Base-by-base conservation (phyloP, 176 grass and related monocot genomes). In the Rhipidocladum racemiflorum region DNA sequence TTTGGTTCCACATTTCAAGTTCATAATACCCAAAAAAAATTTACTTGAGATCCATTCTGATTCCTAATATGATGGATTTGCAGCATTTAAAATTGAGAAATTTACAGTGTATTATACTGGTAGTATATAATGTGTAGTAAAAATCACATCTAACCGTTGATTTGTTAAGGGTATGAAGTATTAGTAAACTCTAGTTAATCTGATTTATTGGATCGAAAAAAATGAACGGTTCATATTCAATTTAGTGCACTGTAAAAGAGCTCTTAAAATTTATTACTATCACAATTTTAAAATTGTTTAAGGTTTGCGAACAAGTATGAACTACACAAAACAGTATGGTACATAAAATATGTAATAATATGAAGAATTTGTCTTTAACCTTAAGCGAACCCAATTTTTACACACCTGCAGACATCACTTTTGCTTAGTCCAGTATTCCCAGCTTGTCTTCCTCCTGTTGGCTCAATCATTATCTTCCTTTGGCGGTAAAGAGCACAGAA, bases 401-500 rank as follows among this genome's bases (percentile, higher is more conserved):
- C 53, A 36, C 1, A 81, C 82, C 87, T 89, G 17, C 0, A 0
- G 42, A 21, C 13, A 10, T 36, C 70, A 45, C 3, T 53, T 50
- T 50, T 81, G 53, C 2, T 30, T 42, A 79, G 21, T 77, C 64
- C 24, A 36, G 2, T 1, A 44, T 16, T 40, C 25, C 43, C 43
- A 13, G 43, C 4, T 45, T 45, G 43, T 45, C 12, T 12, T 45
- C 43, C 43, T 45, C 0, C 43, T 45, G 43, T 45, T 14, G 11
- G 12, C 43, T 0, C 36, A 66, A 18, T 67, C 50, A 24, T 4
- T 51, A 80, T 35, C 12, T 53, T 89, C 43, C 54, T 59, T 74
- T 68, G 75, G 32, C 69, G 76, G 61, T 68, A 51, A 68, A 89
- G 87, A 68, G 81, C 76, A 75, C 87, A 84, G 0, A 48, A 6